Evolutionary conservation across 208 protist species (phyloP).

Genomic region (Leishmania major): DNA sequence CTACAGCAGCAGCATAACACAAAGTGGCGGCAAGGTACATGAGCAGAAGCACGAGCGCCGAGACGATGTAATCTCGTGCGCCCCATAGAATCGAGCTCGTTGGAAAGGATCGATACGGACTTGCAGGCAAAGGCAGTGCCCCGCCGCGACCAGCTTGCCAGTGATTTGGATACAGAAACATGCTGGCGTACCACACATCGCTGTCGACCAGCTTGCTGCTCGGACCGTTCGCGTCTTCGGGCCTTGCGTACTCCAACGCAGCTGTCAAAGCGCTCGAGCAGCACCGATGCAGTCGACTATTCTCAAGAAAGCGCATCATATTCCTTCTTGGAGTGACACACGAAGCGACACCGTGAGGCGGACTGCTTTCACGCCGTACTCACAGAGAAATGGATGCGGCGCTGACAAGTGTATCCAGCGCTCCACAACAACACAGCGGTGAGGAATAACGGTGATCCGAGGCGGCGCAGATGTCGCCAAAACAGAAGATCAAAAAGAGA

Average conservation of each 20-base stretch:
- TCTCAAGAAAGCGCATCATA: not conserved
- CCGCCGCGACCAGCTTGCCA: conserved; percentile 57
- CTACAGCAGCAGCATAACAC: not conserved
- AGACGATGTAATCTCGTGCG: conserved; percentile 16
- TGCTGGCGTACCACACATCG: conserved; percentile 77
- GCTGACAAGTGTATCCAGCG: conserved; percentile 1
- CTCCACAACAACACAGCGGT: not conserved
- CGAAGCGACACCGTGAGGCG: not conserved
- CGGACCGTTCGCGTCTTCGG: conserved; percentile 30
- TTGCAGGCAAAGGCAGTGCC: conserved; percentile 28
- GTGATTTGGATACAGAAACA: conserved; percentile 83
- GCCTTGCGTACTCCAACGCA: not conserved
- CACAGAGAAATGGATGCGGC: not conserved
- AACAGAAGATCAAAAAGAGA: not conserved
- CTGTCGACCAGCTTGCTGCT: conserved; percentile 48
- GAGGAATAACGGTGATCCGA: not conserved
- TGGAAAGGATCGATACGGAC: conserved; percentile 17
- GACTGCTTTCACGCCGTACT: not conserved
- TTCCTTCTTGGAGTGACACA: not conserved
- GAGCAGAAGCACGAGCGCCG: conserved; percentile 7
- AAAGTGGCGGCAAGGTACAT: conserved; percentile 9
- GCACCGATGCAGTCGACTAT: not conserved
- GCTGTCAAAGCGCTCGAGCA: not conserved
- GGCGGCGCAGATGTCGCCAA: not conserved
- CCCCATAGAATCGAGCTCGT: not conserved